Evolutionary conservation across 1,139 yeast genomes (phyloP).

Genomic region (Candida pseudoviswanathii): DNA sequence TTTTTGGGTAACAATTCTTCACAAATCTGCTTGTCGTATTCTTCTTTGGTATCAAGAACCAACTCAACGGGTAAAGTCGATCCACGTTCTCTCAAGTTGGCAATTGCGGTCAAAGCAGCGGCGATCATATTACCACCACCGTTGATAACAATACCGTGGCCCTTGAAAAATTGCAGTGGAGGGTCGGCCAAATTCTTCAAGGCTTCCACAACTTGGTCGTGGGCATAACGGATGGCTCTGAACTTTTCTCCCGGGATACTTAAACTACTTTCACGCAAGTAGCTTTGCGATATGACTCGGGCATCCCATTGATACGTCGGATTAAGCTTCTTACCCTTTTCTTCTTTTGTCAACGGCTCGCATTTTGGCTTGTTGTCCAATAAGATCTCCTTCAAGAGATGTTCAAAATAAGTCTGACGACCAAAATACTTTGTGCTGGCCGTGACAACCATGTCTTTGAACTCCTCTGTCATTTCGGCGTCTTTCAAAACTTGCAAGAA

Average conservation of each 20-base stretch:
- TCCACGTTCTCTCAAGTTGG: slow-evolving; percentile 36
- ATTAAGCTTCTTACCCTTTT: slow-evolving; percentile 23
- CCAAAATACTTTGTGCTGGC: slow-evolving; percentile 18
- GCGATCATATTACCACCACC: slow-evolving; percentile 34
- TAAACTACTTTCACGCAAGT: slow-evolving; percentile 14
- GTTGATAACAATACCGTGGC: slow-evolving; percentile 39
- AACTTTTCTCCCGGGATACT: slow-evolving; percentile 21
- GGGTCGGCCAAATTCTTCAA: slow-evolving; percentile 29
- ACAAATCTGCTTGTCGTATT: slow-evolving; percentile 32
- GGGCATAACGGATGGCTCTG: slow-evolving; percentile 24
- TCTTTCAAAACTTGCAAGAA: slow-evolving; percentile 13
- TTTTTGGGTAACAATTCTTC: slow-evolving; percentile 28
- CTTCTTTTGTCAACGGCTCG: slow-evolving; percentile 23
- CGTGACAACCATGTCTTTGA: slow-evolving; percentile 16
- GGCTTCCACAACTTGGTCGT: slow-evolving; percentile 26
- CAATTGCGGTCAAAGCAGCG: slow-evolving; percentile 31
- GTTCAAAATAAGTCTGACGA: slow-evolving; percentile 16
- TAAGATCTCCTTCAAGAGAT: slow-evolving; percentile 22
- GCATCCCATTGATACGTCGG: slow-evolving; percentile 21
- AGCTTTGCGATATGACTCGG: slow-evolving; percentile 21
- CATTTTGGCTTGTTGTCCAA: slow-evolving; percentile 24
- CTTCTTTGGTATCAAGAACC: slow-evolving; percentile 27
- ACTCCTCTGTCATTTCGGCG: slow-evolving; percentile 16
- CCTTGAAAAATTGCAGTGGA: slow-evolving; percentile 26
- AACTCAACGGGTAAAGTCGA: slow-evolving; percentile 39